Conservation (phyloP, 2,329 filamentous ascomycete species). For the Aspergillus sp. region DNA sequence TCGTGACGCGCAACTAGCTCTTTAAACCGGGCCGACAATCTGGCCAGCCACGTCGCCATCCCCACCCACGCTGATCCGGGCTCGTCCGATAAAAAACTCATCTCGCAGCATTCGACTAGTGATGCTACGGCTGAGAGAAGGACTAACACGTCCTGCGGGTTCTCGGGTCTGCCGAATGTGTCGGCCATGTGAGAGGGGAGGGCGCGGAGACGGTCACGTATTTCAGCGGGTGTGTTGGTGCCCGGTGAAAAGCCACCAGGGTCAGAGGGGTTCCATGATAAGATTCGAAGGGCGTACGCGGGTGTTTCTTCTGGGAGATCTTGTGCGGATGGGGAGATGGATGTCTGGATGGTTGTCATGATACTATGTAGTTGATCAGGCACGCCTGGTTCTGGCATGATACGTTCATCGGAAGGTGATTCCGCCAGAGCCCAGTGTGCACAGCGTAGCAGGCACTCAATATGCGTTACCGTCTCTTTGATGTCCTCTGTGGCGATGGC, state of each 20-base stretch:
- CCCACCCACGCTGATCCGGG: neutral
- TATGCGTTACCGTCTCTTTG: neutral
- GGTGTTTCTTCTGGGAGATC: neutral
- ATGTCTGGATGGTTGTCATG: neutral
- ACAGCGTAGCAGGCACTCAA: neutral
- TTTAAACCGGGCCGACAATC: neutral
- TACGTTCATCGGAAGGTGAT: neutral
- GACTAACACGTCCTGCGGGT: neutral
- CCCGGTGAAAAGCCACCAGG: neutral
- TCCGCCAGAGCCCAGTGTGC: neutral
- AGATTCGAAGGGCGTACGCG: neutral
- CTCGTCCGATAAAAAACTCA: neutral
- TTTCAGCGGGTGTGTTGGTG: neutral
- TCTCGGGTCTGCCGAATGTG: neutral
- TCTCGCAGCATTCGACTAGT: slow-evolving; percentile 2
- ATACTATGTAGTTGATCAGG: neutral
- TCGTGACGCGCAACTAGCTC: neutral
- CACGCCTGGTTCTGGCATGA: neutral
- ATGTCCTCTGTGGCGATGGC: neutral
- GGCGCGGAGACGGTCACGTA: neutral
- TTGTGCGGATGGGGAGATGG: neutral
- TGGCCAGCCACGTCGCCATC: slow-evolving; percentile 1
- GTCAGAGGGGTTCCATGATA: neutral
- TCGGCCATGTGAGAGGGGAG: slow-evolving; percentile 7
- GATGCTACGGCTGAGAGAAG: neutral